A percentile compares a stretch with the other conserved stretches of the same genome.
Conservation (phyloP, 2,329 filamentous ascomycete species). For the Arthrocladium fulminans region DNA sequence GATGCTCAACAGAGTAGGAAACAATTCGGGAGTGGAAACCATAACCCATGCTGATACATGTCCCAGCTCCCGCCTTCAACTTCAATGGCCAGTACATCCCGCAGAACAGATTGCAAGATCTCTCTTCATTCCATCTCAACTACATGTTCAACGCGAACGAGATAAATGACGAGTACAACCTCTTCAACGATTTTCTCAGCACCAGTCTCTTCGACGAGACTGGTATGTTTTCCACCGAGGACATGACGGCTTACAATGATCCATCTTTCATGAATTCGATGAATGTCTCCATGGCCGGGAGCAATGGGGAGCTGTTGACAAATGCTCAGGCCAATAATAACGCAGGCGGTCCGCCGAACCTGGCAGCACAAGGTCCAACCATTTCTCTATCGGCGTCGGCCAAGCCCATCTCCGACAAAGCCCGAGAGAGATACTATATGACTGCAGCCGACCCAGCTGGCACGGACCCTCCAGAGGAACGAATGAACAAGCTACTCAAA, state of each 20-base stretch:
- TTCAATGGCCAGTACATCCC: slow-evolving; percentile 74
- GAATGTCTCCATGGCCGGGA: slow-evolving; percentile 26
- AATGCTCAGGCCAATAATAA: slow-evolving; percentile 30
- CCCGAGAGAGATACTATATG: slow-evolving; percentile 79
- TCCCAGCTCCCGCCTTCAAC: slow-evolving; percentile 52
- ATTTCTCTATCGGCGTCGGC: slow-evolving; percentile 54
- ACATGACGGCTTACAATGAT: slow-evolving; percentile 55
- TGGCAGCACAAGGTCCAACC: slow-evolving; percentile 37
- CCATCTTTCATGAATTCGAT: slow-evolving; percentile 43
- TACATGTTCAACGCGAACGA: slow-evolving; percentile 95
- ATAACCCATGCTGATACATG: slow-evolving; percentile 23
- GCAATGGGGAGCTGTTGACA: slow-evolving; percentile 27
- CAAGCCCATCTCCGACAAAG: slow-evolving; percentile 55
- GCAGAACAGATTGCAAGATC: slow-evolving; percentile 82
- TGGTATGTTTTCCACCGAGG: slow-evolving; percentile 57
- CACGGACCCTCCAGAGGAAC: slow-evolving; percentile 76
- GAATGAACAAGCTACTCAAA: slow-evolving; percentile 87
- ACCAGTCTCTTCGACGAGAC: slow-evolving; percentile 78
- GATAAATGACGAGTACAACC: slow-evolving; percentile 91
- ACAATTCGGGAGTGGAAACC: slow-evolving; percentile 9
- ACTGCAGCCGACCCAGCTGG: slow-evolving; percentile 92
- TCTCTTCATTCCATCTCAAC: slow-evolving; percentile 85
- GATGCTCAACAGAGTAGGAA: slow-evolving; percentile 68
- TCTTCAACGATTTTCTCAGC: slow-evolving; percentile 93
- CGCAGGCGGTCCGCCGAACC: slow-evolving; percentile 28